Evolutionary conservation across 192 early-diverging fungal species (phyloP).

Genomic region (Entophlyctis luteolus): DNA sequence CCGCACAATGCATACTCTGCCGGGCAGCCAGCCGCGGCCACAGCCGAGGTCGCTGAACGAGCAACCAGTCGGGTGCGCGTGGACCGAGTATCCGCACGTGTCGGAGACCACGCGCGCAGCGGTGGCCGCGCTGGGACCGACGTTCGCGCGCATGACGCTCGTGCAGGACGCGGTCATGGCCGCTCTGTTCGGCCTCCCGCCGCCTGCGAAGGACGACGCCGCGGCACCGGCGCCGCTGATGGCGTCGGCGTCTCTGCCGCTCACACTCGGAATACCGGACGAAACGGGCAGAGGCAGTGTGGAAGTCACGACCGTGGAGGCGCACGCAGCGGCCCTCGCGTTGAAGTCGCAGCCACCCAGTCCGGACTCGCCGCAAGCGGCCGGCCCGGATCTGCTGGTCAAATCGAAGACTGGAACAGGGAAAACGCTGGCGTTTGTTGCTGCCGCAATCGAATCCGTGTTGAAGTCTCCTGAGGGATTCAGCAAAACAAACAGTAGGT

Average conservation of each 20-base stretch:
- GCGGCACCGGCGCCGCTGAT: neutral
- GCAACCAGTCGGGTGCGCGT: neutral
- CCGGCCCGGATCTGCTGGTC: conserved; percentile 75
- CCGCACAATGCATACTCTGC: no score
- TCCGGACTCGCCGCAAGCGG: conserved; percentile 85
- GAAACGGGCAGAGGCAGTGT: neutral
- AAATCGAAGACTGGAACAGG: conserved; percentile 93
- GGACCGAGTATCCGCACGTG: neutral
- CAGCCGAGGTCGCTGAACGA: no score
- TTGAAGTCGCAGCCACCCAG: conserved; percentile 91
- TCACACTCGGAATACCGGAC: neutral
- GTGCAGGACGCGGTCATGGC: conserved; percentile 81
- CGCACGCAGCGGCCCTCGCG: conserved; percentile 53
- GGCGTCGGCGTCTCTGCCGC: neutral
- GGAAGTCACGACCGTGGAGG: neutral
- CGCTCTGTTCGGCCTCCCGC: conserved; percentile 54
- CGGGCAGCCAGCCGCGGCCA: no score
- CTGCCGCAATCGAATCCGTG: conserved; percentile 71
- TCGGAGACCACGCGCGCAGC: conserved; percentile 13
- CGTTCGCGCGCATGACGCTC: conserved; percentile 72
- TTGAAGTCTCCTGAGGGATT: neutral
- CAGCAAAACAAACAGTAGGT: neutral
- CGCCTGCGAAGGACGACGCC: neutral
- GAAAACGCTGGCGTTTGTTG: conserved; percentile 83
- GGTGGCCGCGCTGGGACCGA: conserved; percentile 47